Evolutionary conservation across 106 monocot species (phyloP).

Genomic region (Apostasia shenzhenica): DNA sequence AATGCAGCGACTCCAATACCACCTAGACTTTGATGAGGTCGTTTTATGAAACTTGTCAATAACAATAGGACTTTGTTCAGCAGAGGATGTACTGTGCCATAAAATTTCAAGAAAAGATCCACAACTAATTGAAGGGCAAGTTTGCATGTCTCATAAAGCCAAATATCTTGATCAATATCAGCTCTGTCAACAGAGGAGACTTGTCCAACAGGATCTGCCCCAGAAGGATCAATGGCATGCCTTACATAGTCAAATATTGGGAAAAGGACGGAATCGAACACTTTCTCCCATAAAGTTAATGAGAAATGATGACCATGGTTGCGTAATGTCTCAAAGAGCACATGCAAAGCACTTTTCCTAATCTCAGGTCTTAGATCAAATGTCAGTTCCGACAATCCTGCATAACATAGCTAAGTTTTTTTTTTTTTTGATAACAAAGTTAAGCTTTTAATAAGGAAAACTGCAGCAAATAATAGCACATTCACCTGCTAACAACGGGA

Average conservation of each 20-base stretch:
- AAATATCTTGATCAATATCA: constrained; percentile 81
- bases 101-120: constrained; percentile 91
- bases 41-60: constrained; percentile 84
- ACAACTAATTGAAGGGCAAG: constrained; percentile 91
- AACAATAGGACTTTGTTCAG: constrained; percentile 63
- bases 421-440: no score
- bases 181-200: constrained; percentile 28
- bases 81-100: constrained; percentile 74
- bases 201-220: constrained; percentile 36
- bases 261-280: constrained; percentile 88
- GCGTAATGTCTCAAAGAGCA: constrained; percentile 84
- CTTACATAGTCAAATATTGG: constrained; percentile 97
- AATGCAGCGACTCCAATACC: constrained; percentile 91
- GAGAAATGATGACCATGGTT: constrained; percentile 89
- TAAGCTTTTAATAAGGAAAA: no score
- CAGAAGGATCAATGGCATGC: constrained; percentile 83
- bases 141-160: constrained; percentile 95
- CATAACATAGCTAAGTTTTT: not conserved
- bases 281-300: constrained; percentile 80
- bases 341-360: constrained; percentile 80
- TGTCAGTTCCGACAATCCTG: constrained; percentile 90
- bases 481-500: constrained; percentile 51
- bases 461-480: not conserved
- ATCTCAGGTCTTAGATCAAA: constrained; percentile 93
- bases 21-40: constrained; percentile 93